Evolutionary conservation across 2,329 filamentous ascomycete genomes (phyloP).

Genomic region (Botrytis paeoniae): DNA sequence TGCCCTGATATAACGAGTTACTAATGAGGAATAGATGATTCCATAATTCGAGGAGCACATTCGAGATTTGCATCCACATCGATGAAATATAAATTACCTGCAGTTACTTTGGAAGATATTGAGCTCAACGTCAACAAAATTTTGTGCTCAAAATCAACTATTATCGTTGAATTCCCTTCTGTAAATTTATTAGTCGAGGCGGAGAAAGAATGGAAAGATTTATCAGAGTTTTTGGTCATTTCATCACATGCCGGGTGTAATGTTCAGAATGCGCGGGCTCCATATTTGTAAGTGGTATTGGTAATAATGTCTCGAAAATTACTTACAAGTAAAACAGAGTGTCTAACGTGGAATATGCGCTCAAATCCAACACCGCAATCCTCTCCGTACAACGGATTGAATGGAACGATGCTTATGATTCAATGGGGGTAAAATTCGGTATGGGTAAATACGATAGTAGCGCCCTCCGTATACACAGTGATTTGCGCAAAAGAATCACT

Average conservation of each 20-base stretch:
- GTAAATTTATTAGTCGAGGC: neutral
- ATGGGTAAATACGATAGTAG: conserved; percentile 17
- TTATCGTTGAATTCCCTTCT: conserved; percentile 12
- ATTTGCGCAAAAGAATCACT: neutral
- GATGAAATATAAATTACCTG: conserved; percentile 26
- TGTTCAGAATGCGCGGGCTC: neutral
- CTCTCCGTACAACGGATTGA: conserved; percentile 18
- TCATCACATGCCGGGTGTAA: conserved; percentile 19
- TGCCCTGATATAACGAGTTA: neutral
- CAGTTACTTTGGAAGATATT: conserved; percentile 26
- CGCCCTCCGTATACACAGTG: conserved; percentile 17
- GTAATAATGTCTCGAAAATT: neutral
- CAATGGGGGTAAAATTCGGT: conserved; percentile 26
- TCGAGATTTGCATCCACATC: conserved; percentile 23
- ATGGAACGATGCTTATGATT: conserved; percentile 25
- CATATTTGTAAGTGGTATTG: conserved; percentile 11
- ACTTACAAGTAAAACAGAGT: neutral
- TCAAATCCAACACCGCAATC: neutral
- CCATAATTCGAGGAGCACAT: conserved; percentile 18
- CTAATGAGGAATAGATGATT: neutral
- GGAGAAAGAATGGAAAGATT: conserved; percentile 8
- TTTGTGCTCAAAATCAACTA: conserved; percentile 20
- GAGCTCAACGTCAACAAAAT: conserved; percentile 21
- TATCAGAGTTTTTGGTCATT: conserved; percentile 12
- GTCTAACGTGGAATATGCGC: neutral